A percentile compares a stretch with the other conserved stretches of the same genome.
phyloP scores from a whole-genome alignment of 352 stramenopile genomes.

The Globisporangium yorkense region DNA sequence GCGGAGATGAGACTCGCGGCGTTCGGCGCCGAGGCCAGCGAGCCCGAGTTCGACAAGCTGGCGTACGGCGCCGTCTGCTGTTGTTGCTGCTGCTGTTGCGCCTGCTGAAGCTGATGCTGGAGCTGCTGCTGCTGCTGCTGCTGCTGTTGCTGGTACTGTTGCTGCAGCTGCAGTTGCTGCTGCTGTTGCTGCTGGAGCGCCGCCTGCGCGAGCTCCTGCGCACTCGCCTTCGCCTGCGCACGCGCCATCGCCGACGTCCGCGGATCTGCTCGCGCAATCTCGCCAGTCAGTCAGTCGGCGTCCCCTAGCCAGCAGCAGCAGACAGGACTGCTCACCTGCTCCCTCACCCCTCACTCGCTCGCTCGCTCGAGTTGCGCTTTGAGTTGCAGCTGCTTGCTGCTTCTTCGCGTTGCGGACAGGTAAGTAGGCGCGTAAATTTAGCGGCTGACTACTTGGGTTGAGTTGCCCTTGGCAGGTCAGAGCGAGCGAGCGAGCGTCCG shows the following conservation, averaged over 20 bases:
- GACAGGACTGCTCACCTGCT: too few species aligned
- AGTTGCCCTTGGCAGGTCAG: too few species aligned
- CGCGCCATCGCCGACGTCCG: constrained; percentile 5
- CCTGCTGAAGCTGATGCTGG: constrained; percentile 2
- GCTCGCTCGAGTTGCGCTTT: too few species aligned
- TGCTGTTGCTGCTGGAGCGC: background rate
- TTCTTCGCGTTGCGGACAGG: too few species aligned
- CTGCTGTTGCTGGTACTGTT: constrained; percentile 15
- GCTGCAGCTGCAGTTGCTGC: constrained; percentile 11
- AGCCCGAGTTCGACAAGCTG: constrained; percentile 14
- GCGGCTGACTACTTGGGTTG: too few species aligned
- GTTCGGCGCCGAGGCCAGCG: constrained; percentile 24
- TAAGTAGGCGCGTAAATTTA: too few species aligned
- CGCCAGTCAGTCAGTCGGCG: too few species aligned
- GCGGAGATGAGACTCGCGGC: constrained; percentile 35
- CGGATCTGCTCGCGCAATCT: too few species aligned
- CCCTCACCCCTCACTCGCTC: too few species aligned
- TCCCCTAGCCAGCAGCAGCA: too few species aligned
- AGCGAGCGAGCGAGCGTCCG: too few species aligned
- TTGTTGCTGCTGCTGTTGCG: constrained; percentile 27
- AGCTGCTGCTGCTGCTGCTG: constrained; percentile 23
- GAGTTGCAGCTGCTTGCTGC: too few species aligned
- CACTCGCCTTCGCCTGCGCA: constrained; percentile 3
- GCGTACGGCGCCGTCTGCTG: constrained; percentile 20
- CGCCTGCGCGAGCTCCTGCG: background rate